A percentile compares a stretch with the other conserved stretches of the same genome.
Conservation (phyloP, 495 filamentous ascomycete genomes). For the Cenococcum geophilum region DNA sequence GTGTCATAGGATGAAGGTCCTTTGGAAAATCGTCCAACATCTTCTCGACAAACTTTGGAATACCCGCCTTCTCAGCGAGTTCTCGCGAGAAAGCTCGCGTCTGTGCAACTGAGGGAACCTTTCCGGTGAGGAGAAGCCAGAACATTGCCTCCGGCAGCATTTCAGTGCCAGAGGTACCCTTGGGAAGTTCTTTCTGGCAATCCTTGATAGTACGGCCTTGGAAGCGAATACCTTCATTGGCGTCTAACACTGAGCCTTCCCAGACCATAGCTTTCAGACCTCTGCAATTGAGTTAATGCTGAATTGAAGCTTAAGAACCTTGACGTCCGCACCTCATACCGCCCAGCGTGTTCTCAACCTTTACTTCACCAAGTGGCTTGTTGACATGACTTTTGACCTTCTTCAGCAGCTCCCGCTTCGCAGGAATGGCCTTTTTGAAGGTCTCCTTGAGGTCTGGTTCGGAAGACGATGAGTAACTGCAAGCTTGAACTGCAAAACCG, state of each 20-base stretch:
- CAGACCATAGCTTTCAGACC: constrained; percentile 96
- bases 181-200: constrained; percentile 88
- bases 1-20: constrained; percentile 94
- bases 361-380: constrained; percentile 83
- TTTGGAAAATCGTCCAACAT: constrained; percentile 86
- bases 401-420: constrained; percentile 85
- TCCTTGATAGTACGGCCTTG: constrained; percentile 97
- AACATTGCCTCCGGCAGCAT: constrained; percentile 99
- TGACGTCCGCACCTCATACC: constrained; percentile 67
- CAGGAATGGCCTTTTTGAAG: constrained; percentile 75
- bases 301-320: not conserved
- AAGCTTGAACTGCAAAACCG: constrained; percentile 24
- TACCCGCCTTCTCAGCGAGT: constrained; percentile 74
- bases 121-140: constrained; percentile 92
- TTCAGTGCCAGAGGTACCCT: constrained; percentile 88
- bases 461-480: constrained; percentile 58
- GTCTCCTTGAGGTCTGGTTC: constrained; percentile 85
- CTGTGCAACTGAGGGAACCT: constrained; percentile 77
- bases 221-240: constrained; percentile 96
- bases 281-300: constrained; percentile 36
- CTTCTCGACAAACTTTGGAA: constrained; percentile 79
- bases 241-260: constrained; percentile 96
- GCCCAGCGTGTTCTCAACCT: constrained; percentile 87
- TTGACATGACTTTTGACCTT: constrained; percentile 80
- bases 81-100: constrained; percentile 75